These are phyloP conservation scores for Pyrenophora teres DNA, from an alignment of 2,329 filamentous ascomycete genomes.

Conservation along the genomic window DNA sequence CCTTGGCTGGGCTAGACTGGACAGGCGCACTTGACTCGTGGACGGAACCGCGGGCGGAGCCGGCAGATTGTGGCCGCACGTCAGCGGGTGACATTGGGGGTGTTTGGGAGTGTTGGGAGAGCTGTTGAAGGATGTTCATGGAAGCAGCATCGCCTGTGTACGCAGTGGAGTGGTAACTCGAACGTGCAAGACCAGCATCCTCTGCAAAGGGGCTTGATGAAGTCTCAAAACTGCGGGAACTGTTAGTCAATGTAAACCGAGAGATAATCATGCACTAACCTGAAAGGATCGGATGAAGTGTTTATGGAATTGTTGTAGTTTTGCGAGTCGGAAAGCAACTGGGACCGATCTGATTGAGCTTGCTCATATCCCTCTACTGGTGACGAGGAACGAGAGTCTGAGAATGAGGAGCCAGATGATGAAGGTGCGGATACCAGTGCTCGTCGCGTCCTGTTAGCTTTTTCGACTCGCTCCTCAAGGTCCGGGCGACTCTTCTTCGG, in stretches of 20 bases:
- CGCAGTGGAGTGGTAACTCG: constrained; percentile 37
- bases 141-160: constrained; percentile 39
- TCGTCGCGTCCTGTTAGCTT: constrained; percentile 59
- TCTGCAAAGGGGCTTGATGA: constrained; percentile 38
- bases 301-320: constrained; percentile 38
- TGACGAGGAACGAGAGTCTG: constrained; percentile 37
- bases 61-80: constrained; percentile 32
- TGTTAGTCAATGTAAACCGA: constrained; percentile 19
- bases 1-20: constrained; percentile 36
- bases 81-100: constrained; percentile 47
- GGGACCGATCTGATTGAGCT: constrained; percentile 26
- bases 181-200: constrained; percentile 22
- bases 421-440: constrained; percentile 42
- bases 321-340: constrained; percentile 25
- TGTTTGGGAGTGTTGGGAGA: constrained; percentile 43
- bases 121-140: constrained; percentile 43
- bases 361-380: constrained; percentile 33
- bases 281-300: constrained; percentile 40
- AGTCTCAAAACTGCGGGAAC: constrained; percentile 32
- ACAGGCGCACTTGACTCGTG: constrained; percentile 20
- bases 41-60: constrained; percentile 27
- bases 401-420: constrained; percentile 41
- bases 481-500: constrained; percentile 67
- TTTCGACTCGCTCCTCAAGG: constrained; percentile 61
- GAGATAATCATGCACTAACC: constrained; percentile 10